Base-by-base conservation (phyloP, 441 rosid genomes). In the Syzygium malaccense region DNA sequence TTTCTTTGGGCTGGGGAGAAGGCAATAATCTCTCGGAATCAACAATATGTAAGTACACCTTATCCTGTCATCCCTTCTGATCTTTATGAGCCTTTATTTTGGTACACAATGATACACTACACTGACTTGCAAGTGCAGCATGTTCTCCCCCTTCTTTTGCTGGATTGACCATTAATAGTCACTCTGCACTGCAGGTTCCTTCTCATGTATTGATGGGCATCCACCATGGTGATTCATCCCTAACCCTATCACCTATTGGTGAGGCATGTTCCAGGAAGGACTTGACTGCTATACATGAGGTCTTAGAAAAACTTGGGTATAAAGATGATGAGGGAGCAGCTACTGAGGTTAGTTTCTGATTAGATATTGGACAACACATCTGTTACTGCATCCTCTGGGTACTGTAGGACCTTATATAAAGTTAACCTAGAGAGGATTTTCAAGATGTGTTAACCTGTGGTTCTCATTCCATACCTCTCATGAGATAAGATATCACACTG, bases 311-410 rank as follows among this genome's bases (percentile, higher is more conserved):
- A 84, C 87, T 97, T 91, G 98, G 98, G 13, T 97, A 95, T 92
- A 95, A 94, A 93, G 98, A 98, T 87, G 99, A 98, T n/a, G 97
- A 95, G 90, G 97, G 95, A 55, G 94, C 96, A 79, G 95, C 94
- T 84, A 90, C 93, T 85, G 95, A 95, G 94, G 96, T 94, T 87
- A 86, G 93, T 89, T 85, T 89, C 58, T 55, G 87, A 41, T 85
- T 55, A 58, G 58, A 32, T 56, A 45, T 41, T 56, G 66, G 87
- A 58, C 49, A 55, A 30, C 4, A 30, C 53, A 28, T 64, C 45
- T 85, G 23, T 33, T 78, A 1, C 60, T n/a, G 60, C 56, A 55
- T 51, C 60, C 33, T 51, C 60, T 17, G 33, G 56, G 86, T 85
- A n/a, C 86, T 1, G 8, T 53, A 75, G 83, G 53, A 75, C 83